Evolutionary conservation across 306 rosid species (phyloP).

Genomic region (Trifolium fragiferum): DNA sequence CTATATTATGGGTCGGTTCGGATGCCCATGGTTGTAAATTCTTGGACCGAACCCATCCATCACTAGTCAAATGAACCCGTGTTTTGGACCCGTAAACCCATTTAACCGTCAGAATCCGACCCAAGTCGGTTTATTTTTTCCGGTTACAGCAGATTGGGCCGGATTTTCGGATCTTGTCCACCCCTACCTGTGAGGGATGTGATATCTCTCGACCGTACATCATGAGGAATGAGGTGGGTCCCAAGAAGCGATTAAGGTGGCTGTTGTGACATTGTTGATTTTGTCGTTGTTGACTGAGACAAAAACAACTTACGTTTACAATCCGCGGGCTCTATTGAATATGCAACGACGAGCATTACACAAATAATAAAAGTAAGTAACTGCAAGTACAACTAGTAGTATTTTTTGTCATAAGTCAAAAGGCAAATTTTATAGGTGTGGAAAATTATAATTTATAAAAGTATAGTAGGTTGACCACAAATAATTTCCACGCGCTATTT

Average conservation of each 20-base stretch:
- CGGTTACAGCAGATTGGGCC: too few relatives aligned
- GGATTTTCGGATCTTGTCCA: too few relatives aligned
- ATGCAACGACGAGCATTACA: not conserved
- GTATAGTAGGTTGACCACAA: not conserved
- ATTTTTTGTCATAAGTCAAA: constrained; percentile 13
- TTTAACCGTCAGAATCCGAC: too few relatives aligned
- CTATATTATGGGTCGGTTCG: too few relatives aligned
- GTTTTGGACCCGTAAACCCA: too few relatives aligned
- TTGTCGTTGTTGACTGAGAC: constrained; percentile 29
- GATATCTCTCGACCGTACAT: constrained; percentile 3
- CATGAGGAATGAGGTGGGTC: not conserved
- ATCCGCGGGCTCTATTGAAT: constrained; percentile 38
- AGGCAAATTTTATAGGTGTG: not conserved
- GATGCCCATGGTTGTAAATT: too few relatives aligned
- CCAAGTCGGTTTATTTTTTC: too few relatives aligned
- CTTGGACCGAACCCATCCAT: too few relatives aligned
- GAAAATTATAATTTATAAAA: not conserved
- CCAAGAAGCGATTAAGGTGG: not conserved
- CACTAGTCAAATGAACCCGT: too few relatives aligned
- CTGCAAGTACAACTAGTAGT: not conserved
- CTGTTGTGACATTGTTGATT: not conserved
- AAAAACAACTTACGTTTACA: constrained; percentile 13
- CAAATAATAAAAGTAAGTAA: not conserved
- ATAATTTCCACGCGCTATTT: not conserved
- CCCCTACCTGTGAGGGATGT: constrained; percentile 23